These are phyloP conservation scores for Beauveria rudraprayagi DNA, from an alignment of 2,329 filamentous ascomycete species.

Conservation along the genomic window DNA sequence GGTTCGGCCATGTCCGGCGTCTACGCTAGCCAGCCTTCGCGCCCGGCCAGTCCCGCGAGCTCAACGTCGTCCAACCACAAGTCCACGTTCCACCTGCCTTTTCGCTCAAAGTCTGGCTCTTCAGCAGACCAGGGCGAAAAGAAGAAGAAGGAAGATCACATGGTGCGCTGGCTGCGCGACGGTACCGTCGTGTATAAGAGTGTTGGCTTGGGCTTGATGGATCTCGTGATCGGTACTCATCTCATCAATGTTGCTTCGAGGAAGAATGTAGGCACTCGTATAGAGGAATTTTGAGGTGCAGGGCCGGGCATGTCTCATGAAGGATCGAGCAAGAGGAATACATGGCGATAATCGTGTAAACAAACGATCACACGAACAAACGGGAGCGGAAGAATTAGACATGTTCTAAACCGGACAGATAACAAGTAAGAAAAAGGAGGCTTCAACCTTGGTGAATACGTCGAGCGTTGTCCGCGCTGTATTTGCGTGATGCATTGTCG, in stretches of 20 bases:
- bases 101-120: constrained; percentile 21
- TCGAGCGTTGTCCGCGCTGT: too few species aligned
- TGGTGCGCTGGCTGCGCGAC: constrained; percentile 48
- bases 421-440: too few species aligned
- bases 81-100: constrained; percentile 25
- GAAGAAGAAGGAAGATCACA: constrained; percentile 39
- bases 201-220: constrained; percentile 59
- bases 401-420: too few species aligned
- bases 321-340: neutral
- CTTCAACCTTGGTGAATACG: too few species aligned
- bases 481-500: too few species aligned
- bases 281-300: constrained; percentile 40
- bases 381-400: too few species aligned
- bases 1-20: constrained; percentile 34
- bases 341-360: neutral
- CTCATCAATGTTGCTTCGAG: constrained; percentile 47
- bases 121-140: constrained; percentile 23
- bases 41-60: constrained; percentile 24
- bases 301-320: neutral
- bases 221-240: constrained; percentile 53
- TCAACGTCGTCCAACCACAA: constrained; percentile 26
- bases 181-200: constrained; percentile 64
- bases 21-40: constrained; percentile 23
- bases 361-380: too few species aligned
- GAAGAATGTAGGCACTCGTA: constrained; percentile 44